Percentiles rank a stretch among this genome's conserved stretches.
phyloP scores from a whole-genome alignment of 331 rosid genomes.

The Cydonia oblonga region DNA sequence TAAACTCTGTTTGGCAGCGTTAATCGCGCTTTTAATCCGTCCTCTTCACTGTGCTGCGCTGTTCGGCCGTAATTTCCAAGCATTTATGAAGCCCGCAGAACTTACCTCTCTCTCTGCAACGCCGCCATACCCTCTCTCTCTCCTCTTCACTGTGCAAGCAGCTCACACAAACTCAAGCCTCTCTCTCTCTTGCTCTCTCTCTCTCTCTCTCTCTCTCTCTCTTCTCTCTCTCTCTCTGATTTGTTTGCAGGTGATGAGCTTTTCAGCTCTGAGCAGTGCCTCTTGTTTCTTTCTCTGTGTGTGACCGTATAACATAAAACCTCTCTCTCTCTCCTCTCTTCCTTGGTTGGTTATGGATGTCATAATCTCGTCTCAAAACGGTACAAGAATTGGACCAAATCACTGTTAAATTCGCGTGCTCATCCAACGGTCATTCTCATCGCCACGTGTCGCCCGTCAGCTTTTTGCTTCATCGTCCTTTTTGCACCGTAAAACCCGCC shows the following conservation, averaged over 20 bases:
- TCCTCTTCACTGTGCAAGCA: constrained; percentile 24
- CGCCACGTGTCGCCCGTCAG: constrained; percentile 57
- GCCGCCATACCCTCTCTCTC: constrained; percentile 72
- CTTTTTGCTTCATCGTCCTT: constrained; percentile 43
- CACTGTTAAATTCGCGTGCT: constrained; percentile 7
- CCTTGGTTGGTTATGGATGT: constrained; percentile 20
- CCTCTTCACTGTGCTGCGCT: not conserved
- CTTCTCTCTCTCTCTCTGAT: constrained; percentile 17
- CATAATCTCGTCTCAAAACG: constrained; percentile 24
- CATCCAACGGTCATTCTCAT: not conserved
- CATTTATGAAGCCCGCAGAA: constrained; percentile 25
- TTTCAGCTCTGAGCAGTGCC: constrained; percentile 33
- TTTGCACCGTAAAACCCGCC: constrained; percentile 93
- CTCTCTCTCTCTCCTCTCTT: not conserved
- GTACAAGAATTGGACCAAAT: constrained; percentile 1
- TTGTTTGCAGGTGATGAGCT: constrained; percentile 31
- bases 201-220: constrained; percentile 4
- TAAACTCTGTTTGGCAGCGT: constrained; percentile 26
- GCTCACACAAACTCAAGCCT: constrained; percentile 35
- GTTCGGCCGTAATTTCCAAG: constrained; percentile 4
- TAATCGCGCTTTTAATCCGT: constrained; percentile 33
- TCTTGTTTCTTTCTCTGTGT: not conserved
- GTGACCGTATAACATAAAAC: constrained; percentile 31
- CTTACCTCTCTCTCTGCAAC: constrained; percentile 45
- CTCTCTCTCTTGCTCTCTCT: not conserved